Conservation (phyloP, 352 stramenopile genomes). For the Blastocystis sp. region DNA sequence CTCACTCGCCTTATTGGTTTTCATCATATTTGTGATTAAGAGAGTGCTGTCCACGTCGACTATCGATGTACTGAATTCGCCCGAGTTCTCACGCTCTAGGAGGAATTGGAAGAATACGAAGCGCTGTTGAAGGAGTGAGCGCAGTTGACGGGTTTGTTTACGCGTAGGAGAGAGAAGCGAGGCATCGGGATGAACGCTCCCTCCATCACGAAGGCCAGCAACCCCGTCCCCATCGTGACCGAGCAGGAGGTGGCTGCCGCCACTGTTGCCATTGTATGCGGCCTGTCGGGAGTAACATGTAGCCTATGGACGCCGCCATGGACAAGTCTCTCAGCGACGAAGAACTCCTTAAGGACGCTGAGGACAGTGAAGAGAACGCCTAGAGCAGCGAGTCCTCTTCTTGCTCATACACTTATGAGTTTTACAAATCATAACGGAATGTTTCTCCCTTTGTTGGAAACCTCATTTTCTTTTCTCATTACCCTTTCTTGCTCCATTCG, state of each 20-base stretch:
- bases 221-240: conserved; percentile 30
- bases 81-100: neutral
- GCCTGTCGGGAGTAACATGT: neutral
- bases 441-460: neutral
- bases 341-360: conserved; percentile 47
- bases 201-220: neutral
- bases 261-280: conserved; percentile 5
- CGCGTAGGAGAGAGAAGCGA: conserved; percentile 29
- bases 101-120: conserved; percentile 48
- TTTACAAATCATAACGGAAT: conserved; percentile 1
- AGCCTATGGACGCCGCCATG: neutral
- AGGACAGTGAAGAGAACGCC: conserved; percentile 56
- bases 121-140: conserved; percentile 23
- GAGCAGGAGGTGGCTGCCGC: neutral
- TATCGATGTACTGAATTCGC: conserved; percentile 9
- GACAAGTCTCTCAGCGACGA: conserved; percentile 37
- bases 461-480: neutral
- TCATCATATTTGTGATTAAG: neutral
- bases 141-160: neutral
- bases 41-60: neutral
- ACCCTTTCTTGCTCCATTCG: neutral
- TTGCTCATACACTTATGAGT: neutral
- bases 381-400: conserved; percentile 13
- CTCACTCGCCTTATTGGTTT: conserved; percentile 6
- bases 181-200: neutral